Conservation (phyloP, 1,284 basidiomycete genomes). For the Ganoderma multipileum region DNA sequence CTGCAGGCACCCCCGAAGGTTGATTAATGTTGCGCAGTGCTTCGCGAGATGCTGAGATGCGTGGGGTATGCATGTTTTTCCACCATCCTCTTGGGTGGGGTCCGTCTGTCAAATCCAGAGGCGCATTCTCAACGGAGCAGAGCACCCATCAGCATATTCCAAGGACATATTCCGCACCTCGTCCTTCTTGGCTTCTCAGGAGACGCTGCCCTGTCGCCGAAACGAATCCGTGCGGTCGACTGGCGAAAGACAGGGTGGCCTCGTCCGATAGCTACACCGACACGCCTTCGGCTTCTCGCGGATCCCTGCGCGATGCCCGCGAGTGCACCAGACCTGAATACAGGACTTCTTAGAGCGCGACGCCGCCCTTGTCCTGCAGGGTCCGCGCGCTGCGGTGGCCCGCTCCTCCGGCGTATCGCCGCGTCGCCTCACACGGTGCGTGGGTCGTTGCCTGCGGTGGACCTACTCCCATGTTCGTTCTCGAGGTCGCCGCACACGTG, state of each 20-base stretch:
- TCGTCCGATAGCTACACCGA: neutral
- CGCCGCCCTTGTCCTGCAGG: neutral
- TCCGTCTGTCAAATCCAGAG: neutral
- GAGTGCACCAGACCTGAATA: neutral
- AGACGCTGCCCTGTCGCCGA: neutral
- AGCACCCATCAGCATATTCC: neutral
- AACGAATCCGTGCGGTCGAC: neutral
- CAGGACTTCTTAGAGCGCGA: neutral
- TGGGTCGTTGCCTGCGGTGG: neutral
- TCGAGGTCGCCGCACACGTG: neutral
- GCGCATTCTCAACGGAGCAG: neutral
- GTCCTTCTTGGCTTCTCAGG: neutral
- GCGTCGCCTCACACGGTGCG: neutral
- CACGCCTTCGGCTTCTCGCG: neutral
- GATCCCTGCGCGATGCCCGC: neutral
- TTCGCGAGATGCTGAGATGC: conserved; percentile 1
- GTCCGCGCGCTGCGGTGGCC: neutral
- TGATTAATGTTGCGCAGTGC: conserved; percentile 3
- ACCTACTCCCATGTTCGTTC: neutral
- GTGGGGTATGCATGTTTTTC: neutral
- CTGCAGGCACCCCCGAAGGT: neutral
- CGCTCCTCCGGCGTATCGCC: neutral
- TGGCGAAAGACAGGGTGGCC: neutral
- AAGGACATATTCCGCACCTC: neutral
- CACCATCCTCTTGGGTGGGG: neutral